Percentiles rank a stretch among this genome's conserved stretches.
These are phyloP conservation scores for Plasmodium fragile DNA, from an alignment of 169 alveolate species.

Conservation along the genomic window DNA sequence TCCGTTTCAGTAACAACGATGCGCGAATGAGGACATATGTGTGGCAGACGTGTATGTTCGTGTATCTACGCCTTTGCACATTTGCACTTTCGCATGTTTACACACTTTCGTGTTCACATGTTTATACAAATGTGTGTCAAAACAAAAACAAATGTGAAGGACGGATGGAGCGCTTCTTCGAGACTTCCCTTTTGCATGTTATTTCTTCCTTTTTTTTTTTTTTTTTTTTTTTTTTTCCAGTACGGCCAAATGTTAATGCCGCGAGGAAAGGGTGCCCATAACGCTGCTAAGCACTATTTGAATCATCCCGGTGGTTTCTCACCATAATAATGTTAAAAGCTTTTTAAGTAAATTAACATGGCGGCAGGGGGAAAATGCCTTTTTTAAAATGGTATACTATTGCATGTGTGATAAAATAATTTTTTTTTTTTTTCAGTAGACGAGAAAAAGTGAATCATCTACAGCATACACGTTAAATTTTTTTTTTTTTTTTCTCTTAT, in stretches of 20 bases:
- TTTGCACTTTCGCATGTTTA: background rate
- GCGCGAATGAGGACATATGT: background rate
- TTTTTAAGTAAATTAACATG: constrained; percentile 6
- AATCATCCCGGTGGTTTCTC: background rate
- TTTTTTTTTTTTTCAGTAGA: constrained; percentile 25
- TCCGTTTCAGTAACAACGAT: background rate
- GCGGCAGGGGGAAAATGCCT: background rate
- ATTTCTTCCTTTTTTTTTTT: background rate
- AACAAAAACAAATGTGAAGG: constrained; percentile 17
- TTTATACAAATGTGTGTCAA: background rate
- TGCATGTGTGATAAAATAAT: constrained; percentile 2
- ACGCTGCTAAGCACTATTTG: background rate
- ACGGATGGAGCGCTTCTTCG: background rate
- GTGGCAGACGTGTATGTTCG: background rate
- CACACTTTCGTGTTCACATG: background rate
- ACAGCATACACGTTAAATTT: background rate
- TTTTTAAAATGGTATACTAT: constrained; percentile 5
- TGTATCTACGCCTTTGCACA: background rate
- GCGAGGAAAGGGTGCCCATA: background rate
- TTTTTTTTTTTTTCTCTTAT: constrained; percentile 16
- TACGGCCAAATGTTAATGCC: background rate
- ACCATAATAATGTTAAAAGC: background rate
- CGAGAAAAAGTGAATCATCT: constrained; percentile 27
- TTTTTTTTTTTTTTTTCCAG: constrained; percentile 11
- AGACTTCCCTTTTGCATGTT: background rate